Evolutionary conservation across 257 asterid species (phyloP).

Genomic region (Catharanthus roseus): DNA sequence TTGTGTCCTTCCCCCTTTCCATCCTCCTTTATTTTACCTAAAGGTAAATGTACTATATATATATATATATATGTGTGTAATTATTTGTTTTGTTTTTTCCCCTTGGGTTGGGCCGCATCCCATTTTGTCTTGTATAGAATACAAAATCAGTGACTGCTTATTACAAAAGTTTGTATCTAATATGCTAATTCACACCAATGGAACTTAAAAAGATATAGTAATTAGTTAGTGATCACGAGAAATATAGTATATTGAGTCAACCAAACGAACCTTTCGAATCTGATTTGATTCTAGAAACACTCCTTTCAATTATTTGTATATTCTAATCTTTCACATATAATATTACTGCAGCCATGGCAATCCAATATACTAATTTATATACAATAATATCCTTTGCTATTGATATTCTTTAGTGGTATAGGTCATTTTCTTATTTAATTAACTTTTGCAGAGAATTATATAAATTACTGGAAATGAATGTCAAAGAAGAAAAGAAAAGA

Average conservation of each 20-base stretch:
- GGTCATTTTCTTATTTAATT: slow-evolving; percentile 9
- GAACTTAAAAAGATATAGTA: no score
- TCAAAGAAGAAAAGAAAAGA: neutral
- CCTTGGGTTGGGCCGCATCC: neutral
- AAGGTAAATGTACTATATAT: no score
- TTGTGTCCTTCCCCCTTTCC: no score
- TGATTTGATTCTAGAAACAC: neutral
- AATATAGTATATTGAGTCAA: slow-evolving; percentile 3
- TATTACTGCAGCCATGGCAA: neutral
- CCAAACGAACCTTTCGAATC: neutral
- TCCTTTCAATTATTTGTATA: neutral
- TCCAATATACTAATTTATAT: neutral
- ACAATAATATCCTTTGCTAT: slow-evolving; percentile 1
- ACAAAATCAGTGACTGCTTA: neutral
- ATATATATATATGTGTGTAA: no score
- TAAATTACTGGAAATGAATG: neutral
- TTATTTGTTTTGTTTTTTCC: no score
- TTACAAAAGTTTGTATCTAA: neutral
- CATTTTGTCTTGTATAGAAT: neutral
- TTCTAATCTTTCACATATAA: neutral
- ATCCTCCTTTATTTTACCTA: no score
- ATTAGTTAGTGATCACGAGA: neutral
- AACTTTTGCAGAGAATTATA: neutral
- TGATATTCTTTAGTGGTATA: neutral
- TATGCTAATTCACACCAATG: neutral